Evolutionary conservation across 2,329 filamentous ascomycete genomes (phyloP), one percentile per base, ranked within the genome.

Genomic region (Massarina eburnea): DNA sequence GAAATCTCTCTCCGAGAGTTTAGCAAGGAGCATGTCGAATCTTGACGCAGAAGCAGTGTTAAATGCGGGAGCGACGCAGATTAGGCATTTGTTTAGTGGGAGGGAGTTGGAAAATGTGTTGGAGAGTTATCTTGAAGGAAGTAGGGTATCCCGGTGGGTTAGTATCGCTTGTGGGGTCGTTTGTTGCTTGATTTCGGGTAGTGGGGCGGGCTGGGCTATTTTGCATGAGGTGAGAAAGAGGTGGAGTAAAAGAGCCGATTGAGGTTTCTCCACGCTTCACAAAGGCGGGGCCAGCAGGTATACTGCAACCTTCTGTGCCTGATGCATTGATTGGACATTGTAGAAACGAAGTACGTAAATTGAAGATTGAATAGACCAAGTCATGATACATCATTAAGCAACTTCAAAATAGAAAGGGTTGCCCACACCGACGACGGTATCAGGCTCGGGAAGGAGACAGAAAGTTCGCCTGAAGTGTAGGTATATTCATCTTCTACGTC

Each of bases 31-130:
- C 9, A 61, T 71, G 2, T 72, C 74, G 1, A 52, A 46, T 8
- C 57, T 74, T 6, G 52, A 72, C 32, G 51, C 71, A 1, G 51
- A 55, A 1, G 39, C 47, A 1, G 63, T 78, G 2, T 55, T 77
- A 12, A 57, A 65, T n/a, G 68, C 68, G 2, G 76, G 75, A 3
- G 76, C 74, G 0, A 75, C 74, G 2, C 68, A 73, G 33, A 61
- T 78, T 10, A 58, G 72, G 5, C 43, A 57, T 2, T 49, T 68
- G 1, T 73, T 75, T 17, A 39, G 51, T 2, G 56, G 52, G 2
- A 39, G 29, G 1, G 58, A 62, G 36, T 48, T 67, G 3, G 44
- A 57, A 3, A 17, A 51, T 19, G 45, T 66, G 3, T 30, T 66
- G 3, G 39, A 8, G 15, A 48, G 48, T 18, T 66, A 67, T 41